These are phyloP conservation scores for Gentiana macrophylla DNA, from an alignment of 257 asterid species.

Conservation along the genomic window DNA sequence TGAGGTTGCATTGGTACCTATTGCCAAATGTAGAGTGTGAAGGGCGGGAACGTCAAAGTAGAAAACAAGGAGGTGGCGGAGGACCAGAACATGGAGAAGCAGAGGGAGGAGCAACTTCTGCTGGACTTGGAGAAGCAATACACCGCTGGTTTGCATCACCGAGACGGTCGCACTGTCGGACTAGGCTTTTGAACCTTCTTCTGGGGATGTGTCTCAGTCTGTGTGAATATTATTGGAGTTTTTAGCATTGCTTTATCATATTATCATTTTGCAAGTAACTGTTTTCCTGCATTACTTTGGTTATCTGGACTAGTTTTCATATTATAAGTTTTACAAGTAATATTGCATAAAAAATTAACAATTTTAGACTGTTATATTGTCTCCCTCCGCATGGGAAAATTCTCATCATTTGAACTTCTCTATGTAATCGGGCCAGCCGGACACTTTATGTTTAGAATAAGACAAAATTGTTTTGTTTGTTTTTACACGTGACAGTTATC, in stretches of 20 bases:
- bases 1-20: conserved; percentile 94
- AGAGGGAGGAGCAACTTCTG: conserved; percentile 77
- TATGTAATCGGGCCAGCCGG: too few relatives aligned
- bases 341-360: too few relatives aligned
- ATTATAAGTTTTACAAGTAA: too few relatives aligned
- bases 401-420: too few relatives aligned
- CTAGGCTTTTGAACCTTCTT: conserved; percentile 54
- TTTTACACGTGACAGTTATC: too few relatives aligned
- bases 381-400: too few relatives aligned
- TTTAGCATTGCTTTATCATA: neutral
- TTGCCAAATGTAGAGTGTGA: conserved; percentile 99
- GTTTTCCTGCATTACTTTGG: too few relatives aligned
- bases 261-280: too few relatives aligned
- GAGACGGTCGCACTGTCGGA: conserved; percentile 99
- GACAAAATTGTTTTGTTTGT: too few relatives aligned
- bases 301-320: too few relatives aligned
- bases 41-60: conserved; percentile 56
- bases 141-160: conserved; percentile 93
- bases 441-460: too few relatives aligned
- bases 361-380: too few relatives aligned
- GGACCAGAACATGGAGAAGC: conserved; percentile 61
- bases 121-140: conserved; percentile 89
- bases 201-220: neutral
- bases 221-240: neutral
- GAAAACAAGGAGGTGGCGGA: conserved; percentile 38